Conservation (phyloP, 768 basidiomycete genomes). For the Boletus sp. region DNA sequence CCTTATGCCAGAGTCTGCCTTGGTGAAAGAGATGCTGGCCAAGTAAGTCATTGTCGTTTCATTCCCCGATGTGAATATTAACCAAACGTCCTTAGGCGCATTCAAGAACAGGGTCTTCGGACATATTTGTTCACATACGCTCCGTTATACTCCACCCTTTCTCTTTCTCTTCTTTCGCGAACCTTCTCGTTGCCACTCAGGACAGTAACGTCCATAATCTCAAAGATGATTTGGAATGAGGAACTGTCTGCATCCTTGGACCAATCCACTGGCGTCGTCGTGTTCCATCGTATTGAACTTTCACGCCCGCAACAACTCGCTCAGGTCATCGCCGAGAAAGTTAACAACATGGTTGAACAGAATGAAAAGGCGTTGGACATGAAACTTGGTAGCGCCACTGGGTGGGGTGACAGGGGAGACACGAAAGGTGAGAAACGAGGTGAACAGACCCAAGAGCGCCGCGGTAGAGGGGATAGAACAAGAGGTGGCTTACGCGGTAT, state of each 20-base stretch:
- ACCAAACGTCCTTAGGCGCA: conserved; percentile 58
- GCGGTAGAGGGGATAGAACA: conserved; percentile 62
- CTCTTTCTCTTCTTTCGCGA: conserved; percentile 78
- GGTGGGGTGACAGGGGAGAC: conserved; percentile 49
- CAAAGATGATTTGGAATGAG: conserved; percentile 99
- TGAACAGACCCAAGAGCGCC: conserved; percentile 74
- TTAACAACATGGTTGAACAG: conserved; percentile 81
- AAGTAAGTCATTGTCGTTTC: conserved; percentile 50
- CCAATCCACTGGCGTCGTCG: conserved; percentile 83
- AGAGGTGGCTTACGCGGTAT: conserved; percentile 60
- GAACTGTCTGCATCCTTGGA: conserved; percentile 92
- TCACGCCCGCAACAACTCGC: conserved; percentile 88
- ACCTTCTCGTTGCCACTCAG: conserved; percentile 84
- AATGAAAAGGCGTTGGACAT: conserved; percentile 87
- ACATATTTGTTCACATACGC: conserved; percentile 98
- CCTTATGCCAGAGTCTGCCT: conserved; percentile 83
- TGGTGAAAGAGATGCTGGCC: conserved; percentile 92
- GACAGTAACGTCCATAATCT: conserved; percentile 78
- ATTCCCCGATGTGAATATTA: background rate
- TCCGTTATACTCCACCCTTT: conserved; percentile 87
- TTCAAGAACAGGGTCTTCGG: conserved; percentile 94
- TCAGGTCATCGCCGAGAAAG: conserved; percentile 83
- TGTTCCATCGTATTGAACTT: conserved; percentile 90
- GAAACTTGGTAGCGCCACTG: conserved; percentile 68
- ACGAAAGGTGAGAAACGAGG: conserved; percentile 73